These are phyloP conservation scores for Tieghemostelium lacteum DNA, from an alignment of 78 protist species.

Conservation along the genomic window DNA sequence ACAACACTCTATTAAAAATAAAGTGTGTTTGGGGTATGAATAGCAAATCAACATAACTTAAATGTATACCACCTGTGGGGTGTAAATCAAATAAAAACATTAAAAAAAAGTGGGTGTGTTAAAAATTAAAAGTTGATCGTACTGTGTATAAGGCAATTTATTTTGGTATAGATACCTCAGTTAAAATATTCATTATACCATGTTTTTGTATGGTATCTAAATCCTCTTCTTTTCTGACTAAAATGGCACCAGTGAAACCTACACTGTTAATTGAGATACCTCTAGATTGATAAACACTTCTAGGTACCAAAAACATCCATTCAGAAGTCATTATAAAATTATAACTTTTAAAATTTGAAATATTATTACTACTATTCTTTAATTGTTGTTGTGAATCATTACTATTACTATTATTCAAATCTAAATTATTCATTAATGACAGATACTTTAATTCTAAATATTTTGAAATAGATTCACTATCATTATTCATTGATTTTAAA, in stretches of 20 bases:
- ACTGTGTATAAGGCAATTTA: too few relatives aligned
- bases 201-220: slow-evolving; percentile 31
- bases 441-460: slow-evolving; percentile 23
- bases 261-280: slow-evolving; percentile 69
- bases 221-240: slow-evolving; percentile 61
- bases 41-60: too few relatives aligned
- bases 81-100: too few relatives aligned
- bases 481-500: not conserved
- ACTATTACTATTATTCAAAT: not conserved
- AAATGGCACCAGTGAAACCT: slow-evolving; percentile 54
- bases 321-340: slow-evolving; percentile 62
- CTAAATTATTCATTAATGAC: slow-evolving; percentile 23
- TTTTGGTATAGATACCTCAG: slow-evolving; percentile 49
- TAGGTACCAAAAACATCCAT: slow-evolving; percentile 70
- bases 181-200: slow-evolving; percentile 60
- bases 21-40: too few relatives aligned
- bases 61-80: too few relatives aligned
- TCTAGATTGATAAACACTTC: slow-evolving; percentile 32
- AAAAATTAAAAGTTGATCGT: too few relatives aligned
- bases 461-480: not conserved
- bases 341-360: slow-evolving; percentile 29
- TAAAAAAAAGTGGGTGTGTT: too few relatives aligned
- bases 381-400: not conserved
- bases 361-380: not conserved
- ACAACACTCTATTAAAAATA: too few relatives aligned